These are phyloP conservation scores for Calcarisporium arbuscula DNA, from an alignment of 2,329 filamentous ascomycete species.

Conservation along the genomic window DNA sequence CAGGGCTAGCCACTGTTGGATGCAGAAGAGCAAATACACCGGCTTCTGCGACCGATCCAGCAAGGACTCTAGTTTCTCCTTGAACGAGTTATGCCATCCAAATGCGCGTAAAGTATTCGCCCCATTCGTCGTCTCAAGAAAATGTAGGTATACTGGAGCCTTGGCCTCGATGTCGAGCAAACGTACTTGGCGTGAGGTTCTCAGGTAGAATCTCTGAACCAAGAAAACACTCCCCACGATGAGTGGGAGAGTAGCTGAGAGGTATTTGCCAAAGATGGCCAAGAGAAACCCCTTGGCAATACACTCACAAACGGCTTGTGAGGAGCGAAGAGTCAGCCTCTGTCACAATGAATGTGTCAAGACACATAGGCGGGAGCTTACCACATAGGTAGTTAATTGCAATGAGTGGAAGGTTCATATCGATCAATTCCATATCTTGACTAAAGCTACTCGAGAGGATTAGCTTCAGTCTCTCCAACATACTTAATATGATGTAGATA, in stretches of 20 bases:
- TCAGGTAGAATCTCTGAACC: conserved; percentile 16
- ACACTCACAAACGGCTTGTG: conserved; percentile 1
- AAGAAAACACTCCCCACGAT: conserved; percentile 4
- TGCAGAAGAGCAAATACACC: conserved; percentile 36
- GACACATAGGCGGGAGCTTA: background rate
- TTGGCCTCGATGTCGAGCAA: conserved; percentile 10
- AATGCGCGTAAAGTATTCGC: conserved; percentile 9
- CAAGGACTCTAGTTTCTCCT: conserved; percentile 5
- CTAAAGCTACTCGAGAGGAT: no score
- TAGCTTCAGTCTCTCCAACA: no score
- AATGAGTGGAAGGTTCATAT: conserved; percentile 7
- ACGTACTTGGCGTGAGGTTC: conserved; percentile 9
- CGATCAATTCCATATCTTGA: conserved; percentile 9
- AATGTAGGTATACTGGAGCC: conserved; percentile 9
- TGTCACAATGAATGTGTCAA: background rate
- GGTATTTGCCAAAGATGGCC: conserved; percentile 6
- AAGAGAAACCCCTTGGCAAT: conserved; percentile 1
- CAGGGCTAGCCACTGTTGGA: conserved; percentile 43
- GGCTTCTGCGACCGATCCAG: conserved; percentile 27
- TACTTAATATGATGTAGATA: no score
- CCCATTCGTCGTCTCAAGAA: conserved; percentile 8
- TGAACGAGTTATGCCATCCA: conserved; percentile 6
- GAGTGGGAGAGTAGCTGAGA: conserved; percentile 6
- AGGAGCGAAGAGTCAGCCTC: conserved; percentile 1
- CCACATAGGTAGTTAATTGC: conserved; percentile 6